These are phyloP conservation scores for Vitellaria paradoxa DNA, from an alignment of 179 eudicot genomes.

Conservation along the genomic window DNA sequence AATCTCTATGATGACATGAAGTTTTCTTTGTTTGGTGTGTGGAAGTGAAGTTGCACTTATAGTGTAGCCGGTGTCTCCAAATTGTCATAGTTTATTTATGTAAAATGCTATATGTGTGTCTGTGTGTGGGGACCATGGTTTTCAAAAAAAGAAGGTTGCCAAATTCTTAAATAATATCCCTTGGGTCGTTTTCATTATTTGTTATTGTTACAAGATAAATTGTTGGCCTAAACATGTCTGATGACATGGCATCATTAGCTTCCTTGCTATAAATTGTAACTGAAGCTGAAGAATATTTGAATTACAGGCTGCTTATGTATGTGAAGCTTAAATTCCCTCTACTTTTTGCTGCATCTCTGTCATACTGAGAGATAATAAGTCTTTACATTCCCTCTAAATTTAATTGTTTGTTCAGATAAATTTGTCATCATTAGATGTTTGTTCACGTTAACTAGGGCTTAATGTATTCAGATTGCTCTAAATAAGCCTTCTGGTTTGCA, in stretches of 20 bases:
- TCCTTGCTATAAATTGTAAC: neutral
- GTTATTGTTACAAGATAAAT: neutral
- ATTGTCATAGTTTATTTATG: neutral
- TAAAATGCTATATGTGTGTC: too few species aligned
- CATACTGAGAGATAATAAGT: neutral
- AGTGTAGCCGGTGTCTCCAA: neutral
- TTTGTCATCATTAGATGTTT: neutral
- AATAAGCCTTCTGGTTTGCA: conserved; percentile 91
- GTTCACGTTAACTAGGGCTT: neutral
- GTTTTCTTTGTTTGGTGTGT: neutral
- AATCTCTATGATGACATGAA: too few species aligned
- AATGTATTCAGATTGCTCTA: conserved; percentile 62
- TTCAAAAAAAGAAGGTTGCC: neutral
- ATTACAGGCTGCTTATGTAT: neutral
- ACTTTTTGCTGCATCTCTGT: neutral
- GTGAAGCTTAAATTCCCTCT: neutral
- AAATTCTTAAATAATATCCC: neutral
- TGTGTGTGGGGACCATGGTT: too few species aligned
- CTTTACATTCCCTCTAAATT: neutral
- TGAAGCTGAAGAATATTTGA: neutral
- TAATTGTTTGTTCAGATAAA: neutral
- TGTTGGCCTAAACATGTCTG: neutral
- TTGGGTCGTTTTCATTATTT: neutral
- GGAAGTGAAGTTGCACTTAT: neutral
- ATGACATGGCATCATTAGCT: neutral